A percentile compares a stretch with the other conserved stretches of the same genome.
Evolutionary conservation across 2,329 filamentous ascomycete genomes (phyloP).

Genomic region (Rosellinia necatrix): DNA sequence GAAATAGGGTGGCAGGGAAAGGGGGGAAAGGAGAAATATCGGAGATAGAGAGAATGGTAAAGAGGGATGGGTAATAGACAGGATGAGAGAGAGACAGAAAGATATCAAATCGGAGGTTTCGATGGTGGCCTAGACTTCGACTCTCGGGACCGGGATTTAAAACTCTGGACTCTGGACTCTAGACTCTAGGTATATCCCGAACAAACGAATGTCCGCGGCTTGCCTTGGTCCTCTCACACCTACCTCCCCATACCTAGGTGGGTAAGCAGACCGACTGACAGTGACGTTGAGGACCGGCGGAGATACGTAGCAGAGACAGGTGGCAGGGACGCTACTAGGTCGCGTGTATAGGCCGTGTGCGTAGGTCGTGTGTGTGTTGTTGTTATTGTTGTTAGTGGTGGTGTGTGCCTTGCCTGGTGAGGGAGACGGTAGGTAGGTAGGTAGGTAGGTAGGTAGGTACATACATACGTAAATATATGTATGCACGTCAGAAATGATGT

Average conservation of each 20-base stretch:
- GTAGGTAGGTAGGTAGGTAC: conserved; percentile 9
- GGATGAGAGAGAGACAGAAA: neutral
- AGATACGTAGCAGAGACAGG: conserved; percentile 6
- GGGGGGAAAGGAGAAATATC: neutral
- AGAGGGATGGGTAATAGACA: neutral
- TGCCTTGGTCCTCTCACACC: neutral
- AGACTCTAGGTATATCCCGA: no score
- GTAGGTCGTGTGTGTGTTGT: no score
- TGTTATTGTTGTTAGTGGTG: no score
- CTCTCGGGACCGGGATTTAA: neutral
- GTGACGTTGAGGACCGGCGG: neutral
- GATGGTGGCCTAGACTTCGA: neutral
- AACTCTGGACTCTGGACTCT: neutral
- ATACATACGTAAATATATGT: conserved; percentile 5
- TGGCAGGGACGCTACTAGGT: neutral
- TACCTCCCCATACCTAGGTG: neutral
- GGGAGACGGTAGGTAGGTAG: neutral
- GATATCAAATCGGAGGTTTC: neutral
- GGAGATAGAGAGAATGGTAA: no score
- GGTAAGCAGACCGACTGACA: conserved; percentile 2
- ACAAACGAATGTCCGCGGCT: neutral
- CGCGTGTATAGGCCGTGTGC: no score
- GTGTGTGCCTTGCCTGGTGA: no score
- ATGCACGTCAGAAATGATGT: conserved; percentile 22
- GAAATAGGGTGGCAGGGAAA: neutral